phyloP scores from a whole-genome alignment of 78 protist species.

The Dictyostelium capitatum region DNA sequence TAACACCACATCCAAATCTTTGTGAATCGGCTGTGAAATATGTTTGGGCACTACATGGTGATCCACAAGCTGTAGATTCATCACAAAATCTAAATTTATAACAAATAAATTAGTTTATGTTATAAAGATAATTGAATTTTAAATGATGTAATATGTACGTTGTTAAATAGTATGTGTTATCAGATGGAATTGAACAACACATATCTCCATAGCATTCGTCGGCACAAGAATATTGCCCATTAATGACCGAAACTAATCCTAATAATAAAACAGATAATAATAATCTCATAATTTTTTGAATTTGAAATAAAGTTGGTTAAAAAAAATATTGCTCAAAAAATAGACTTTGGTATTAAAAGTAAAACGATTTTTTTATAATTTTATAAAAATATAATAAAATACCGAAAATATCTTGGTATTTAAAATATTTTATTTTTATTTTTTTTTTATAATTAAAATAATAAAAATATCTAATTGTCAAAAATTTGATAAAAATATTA shows the following conservation, averaged over 20 bases:
- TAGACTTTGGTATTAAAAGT: no score
- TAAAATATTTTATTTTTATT: no score
- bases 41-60: slow-evolving; percentile 9
- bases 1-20: slow-evolving; percentile 59
- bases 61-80: slow-evolving; percentile 46
- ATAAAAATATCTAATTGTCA: no score
- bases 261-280: not conserved
- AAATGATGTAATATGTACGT: not conserved
- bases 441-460: no score
- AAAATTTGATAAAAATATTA: no score
- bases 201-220: slow-evolving; percentile 40
- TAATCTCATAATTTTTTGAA: slow-evolving; percentile 8
- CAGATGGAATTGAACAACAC: not conserved
- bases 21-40: slow-evolving; percentile 47
- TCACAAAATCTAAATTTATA: slow-evolving; percentile 11
- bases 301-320: no score
- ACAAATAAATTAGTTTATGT: no score
- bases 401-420: no score
- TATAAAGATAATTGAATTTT: not conserved
- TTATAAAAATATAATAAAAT: no score
- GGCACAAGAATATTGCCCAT: not conserved
- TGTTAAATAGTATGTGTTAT: slow-evolving; percentile 50
- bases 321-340: no score
- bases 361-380: no score
- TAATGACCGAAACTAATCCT: not conserved